Evolutionary conservation across 176 grass and related monocot species (phyloP).

Genomic region (Oryza glaberrima): DNA sequence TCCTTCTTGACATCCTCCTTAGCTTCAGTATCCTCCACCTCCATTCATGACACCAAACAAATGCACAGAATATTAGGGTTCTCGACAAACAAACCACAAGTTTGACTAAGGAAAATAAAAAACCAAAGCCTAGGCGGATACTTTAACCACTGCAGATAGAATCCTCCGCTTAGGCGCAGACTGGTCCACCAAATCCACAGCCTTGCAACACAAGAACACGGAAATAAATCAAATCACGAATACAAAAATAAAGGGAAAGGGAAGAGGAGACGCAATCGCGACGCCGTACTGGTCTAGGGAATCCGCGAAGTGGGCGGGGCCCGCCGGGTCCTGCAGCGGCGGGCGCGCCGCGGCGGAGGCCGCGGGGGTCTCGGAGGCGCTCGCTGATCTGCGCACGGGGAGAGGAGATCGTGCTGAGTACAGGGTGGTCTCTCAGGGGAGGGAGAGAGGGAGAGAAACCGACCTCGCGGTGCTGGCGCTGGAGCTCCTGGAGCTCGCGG

Average conservation of each 20-base stretch:
- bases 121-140: slow-evolving; percentile 24
- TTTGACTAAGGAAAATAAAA: neutral
- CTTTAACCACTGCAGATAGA: slow-evolving; percentile 82
- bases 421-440: slow-evolving; percentile 22
- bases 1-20: slow-evolving; percentile 41
- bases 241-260: neutral
- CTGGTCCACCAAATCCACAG: slow-evolving; percentile 59
- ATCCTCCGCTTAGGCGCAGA: slow-evolving; percentile 71
- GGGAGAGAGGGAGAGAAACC: neutral
- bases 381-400: slow-evolving; percentile 70
- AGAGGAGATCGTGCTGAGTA: slow-evolving; percentile 18
- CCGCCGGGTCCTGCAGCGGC: slow-evolving; percentile 33
- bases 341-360: slow-evolving; percentile 63
- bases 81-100: neutral
- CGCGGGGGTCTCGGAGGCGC: slow-evolving; percentile 84
- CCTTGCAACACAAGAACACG: slow-evolving; percentile 53
- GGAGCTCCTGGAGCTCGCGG: slow-evolving; percentile 94
- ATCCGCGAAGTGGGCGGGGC: slow-evolving; percentile 61
- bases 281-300: slow-evolving; percentile 64
- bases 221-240: neutral
- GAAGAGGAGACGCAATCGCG: slow-evolving; percentile 8
- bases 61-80: neutral
- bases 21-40: slow-evolving; percentile 68
- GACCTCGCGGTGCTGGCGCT: slow-evolving; percentile 96
- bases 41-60: slow-evolving; percentile 5